These are phyloP conservation scores for Ogataea saltuana DNA, from an alignment of 805 yeast genomes.

Conservation along the genomic window DNA sequence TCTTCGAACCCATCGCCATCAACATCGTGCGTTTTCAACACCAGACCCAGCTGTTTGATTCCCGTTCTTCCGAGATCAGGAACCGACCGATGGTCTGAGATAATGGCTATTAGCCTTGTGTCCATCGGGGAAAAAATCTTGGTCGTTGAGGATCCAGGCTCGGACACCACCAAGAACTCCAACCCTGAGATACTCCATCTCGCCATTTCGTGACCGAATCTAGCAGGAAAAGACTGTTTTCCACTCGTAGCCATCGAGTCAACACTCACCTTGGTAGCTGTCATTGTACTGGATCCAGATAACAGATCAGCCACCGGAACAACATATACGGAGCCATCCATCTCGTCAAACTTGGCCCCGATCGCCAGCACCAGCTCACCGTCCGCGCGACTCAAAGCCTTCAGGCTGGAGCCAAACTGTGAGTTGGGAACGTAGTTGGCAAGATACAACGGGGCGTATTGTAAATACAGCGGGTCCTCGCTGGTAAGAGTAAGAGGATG, in stretches of 20 bases:
- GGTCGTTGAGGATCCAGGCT: slow-evolving; percentile 53
- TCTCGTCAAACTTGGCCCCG: slow-evolving; percentile 50
- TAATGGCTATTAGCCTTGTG: slow-evolving; percentile 17
- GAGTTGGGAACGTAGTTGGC: slow-evolving; percentile 32
- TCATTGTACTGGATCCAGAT: background rate
- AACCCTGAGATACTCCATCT: slow-evolving; percentile 30
- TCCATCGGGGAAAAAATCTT: slow-evolving; percentile 35
- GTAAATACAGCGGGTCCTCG: background rate
- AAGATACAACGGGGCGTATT: slow-evolving; percentile 10
- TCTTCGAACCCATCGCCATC: slow-evolving; percentile 42
- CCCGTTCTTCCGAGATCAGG: slow-evolving; percentile 42
- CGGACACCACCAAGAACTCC: slow-evolving; percentile 45
- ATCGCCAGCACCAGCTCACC: slow-evolving; percentile 45
- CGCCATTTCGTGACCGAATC: slow-evolving; percentile 46
- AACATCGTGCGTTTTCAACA: slow-evolving; percentile 30
- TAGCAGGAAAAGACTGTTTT: slow-evolving; percentile 29
- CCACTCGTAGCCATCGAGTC: slow-evolving; percentile 10
- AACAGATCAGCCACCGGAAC: slow-evolving; percentile 39
- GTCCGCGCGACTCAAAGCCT: slow-evolving; percentile 43
- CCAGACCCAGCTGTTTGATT: slow-evolving; percentile 43
- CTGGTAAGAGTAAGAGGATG: background rate
- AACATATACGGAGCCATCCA: slow-evolving; percentile 45
- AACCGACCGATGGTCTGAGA: slow-evolving; percentile 28
- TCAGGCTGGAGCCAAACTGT: slow-evolving; percentile 49
- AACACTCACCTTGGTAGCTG: background rate